Conservation (phyloP, 345 rosid species). For the Carallia pectinifolia region DNA sequence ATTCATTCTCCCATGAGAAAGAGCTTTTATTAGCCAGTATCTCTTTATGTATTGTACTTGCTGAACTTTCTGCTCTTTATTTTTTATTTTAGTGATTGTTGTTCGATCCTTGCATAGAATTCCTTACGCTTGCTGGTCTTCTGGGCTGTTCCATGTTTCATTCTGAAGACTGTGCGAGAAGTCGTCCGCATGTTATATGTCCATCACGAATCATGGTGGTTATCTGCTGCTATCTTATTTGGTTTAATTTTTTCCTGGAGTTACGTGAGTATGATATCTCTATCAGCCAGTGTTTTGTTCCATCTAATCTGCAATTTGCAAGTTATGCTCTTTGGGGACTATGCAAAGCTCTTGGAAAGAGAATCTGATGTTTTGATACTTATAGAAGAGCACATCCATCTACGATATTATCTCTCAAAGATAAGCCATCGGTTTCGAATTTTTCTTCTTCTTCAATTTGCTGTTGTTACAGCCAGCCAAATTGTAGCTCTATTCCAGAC, state of each 20-base stretch:
- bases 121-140: slow-evolving; percentile 55
- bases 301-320: slow-evolving; percentile 90
- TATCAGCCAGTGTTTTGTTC: slow-evolving; percentile 74
- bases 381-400: slow-evolving; percentile 71
- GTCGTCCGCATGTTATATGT: slow-evolving; percentile 48
- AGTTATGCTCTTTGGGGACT: slow-evolving; percentile 84
- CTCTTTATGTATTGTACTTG: no score
- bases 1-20: no score
- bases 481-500: slow-evolving; percentile 70
- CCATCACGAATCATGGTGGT: slow-evolving; percentile 62
- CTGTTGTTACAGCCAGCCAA: slow-evolving; percentile 76
- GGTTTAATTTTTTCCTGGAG: slow-evolving; percentile 71
- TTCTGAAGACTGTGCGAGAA: slow-evolving; percentile 64
- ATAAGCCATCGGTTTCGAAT: slow-evolving; percentile 96
- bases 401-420: slow-evolving; percentile 75
- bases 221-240: slow-evolving; percentile 50
- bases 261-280: slow-evolving; percentile 59
- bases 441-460: slow-evolving; percentile 71
- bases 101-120: slow-evolving; percentile 37
- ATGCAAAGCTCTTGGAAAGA: slow-evolving; percentile 60
- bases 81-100: background rate
- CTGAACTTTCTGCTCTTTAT: background rate
- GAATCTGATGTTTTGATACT: slow-evolving; percentile 62
- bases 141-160: slow-evolving; percentile 77
- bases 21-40: no score